Evolutionary conservation across 352 stramenopile species (phyloP), one percentile per base, ranked within the genome.

Genomic region (Aphanomyces stellatus): DNA sequence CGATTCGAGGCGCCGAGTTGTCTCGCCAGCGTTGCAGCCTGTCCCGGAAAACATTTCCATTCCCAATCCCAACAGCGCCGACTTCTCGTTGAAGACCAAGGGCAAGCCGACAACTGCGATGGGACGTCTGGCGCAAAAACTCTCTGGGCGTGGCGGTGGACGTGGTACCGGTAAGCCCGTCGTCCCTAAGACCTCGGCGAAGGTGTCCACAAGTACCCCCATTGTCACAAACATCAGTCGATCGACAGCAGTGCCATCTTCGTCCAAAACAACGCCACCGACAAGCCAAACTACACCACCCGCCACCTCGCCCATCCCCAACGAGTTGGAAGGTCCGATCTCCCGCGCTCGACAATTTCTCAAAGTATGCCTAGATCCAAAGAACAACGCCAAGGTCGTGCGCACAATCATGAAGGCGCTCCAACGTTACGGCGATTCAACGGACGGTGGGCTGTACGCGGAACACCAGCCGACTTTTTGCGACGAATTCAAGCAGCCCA

Each of bases 361-460:
- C 55, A 51, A 10, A 33, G 3, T 5, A 5, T 10, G 8, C 8
- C 17, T 28, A 67, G 60, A 67, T 43, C 37, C 60, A 11, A 22
- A 41, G 24, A 76, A 76, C 0, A 82, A 92, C 53, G 74, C 73
- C 13, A 89, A 88, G 33, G 73, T 88, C 3, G 79, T 93, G n/a
- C 81, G 86, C 2, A 79, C 81, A 0, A 68, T 94, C 30, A 48
- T 92, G 24, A 81, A 85, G 24, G 72, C 65, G 13, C 86, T 94
- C 75, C 74, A 87, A 51, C 82, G 86, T 27, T 94, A 85, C 60
- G 86, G 84, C 37, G 84, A 94, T 65, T 66, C 92, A 15, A 90
- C 82, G 0, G 86, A 93, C 46, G 81, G 91, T 27, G 70, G 74
- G 28, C 73, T 89, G 8, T 87, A 81, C n/a, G 19, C 55, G 0